These are phyloP conservation scores for Aspergillus bertholletiae DNA, from an alignment of 495 filamentous ascomycete species.

Conservation along the genomic window DNA sequence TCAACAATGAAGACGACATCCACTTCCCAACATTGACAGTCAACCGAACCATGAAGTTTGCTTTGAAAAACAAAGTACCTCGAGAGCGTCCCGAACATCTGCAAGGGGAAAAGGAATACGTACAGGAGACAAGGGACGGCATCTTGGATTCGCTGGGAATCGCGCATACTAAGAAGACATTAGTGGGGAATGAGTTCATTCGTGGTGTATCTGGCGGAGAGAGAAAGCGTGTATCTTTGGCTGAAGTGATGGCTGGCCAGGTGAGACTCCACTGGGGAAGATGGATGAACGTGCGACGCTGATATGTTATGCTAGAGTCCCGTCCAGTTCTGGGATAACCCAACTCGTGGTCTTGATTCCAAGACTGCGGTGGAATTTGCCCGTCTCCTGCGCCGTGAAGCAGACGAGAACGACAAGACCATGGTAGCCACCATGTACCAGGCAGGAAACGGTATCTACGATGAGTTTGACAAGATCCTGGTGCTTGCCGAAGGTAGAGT, in stretches of 20 bases:
- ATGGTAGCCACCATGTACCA: conserved; percentile 80
- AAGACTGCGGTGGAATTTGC: conserved; percentile 80
- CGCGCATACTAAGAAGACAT: conserved; percentile 71
- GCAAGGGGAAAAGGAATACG: conserved; percentile 45
- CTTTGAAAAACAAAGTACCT: conserved; percentile 64
- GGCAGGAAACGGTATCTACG: conserved; percentile 71
- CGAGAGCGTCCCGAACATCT: conserved; percentile 59
- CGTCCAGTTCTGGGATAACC: conserved; percentile 85
- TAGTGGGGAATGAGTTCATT: conserved; percentile 79
- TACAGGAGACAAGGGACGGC: conserved; percentile 64
- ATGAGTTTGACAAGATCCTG: conserved; percentile 73
- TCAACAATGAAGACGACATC: conserved; percentile 58
- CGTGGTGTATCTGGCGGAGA: conserved; percentile 82
- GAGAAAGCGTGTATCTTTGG: conserved; percentile 78
- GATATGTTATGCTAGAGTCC: conserved; percentile 40
- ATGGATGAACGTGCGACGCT: conserved; percentile 9
- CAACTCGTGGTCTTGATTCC: conserved; percentile 74
- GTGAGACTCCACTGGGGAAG: conserved; percentile 13
- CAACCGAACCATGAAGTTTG: conserved; percentile 79
- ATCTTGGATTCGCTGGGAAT: conserved; percentile 77
- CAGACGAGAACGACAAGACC: conserved; percentile 62
- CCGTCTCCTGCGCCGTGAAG: conserved; percentile 61
- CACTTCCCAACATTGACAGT: conserved; percentile 81
- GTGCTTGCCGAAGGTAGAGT: conserved; percentile 77
- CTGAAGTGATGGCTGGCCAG: conserved; percentile 63